These are phyloP conservation scores for Trametes maxima DNA, from an alignment of 768 basidiomycete species.

Conservation along the genomic window DNA sequence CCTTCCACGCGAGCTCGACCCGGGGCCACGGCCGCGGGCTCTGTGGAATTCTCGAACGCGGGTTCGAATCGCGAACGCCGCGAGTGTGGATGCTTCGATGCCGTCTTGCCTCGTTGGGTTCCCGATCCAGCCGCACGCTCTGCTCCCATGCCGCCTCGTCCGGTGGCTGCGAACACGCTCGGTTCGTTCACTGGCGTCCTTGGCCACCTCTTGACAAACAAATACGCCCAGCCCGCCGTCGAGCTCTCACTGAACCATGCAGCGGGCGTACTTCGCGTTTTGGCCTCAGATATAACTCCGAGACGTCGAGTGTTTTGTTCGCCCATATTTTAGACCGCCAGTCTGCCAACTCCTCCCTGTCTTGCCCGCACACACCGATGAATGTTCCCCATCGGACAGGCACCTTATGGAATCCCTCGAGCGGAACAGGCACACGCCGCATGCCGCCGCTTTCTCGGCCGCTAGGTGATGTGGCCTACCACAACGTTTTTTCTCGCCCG, in stretches of 20 bases:
- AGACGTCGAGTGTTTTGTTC: no score
- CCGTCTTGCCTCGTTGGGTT: neutral
- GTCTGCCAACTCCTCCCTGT: neutral
- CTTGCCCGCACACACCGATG: neutral
- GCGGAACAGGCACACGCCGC: neutral
- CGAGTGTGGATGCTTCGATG: constrained; percentile 7
- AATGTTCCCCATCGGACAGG: neutral
- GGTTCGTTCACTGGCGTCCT: no score
- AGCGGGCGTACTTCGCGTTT: no score
- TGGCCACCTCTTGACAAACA: no score
- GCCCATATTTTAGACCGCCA: no score
- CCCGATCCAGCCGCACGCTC: neutral
- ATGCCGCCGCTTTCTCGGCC: neutral
- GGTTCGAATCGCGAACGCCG: neutral
- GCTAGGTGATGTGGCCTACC: neutral
- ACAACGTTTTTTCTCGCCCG: neutral
- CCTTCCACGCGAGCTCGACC: constrained; percentile 11
- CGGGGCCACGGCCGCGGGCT: constrained; percentile 3
- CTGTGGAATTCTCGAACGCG: constrained; percentile 2
- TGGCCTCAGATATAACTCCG: no score
- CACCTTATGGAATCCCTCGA: neutral
- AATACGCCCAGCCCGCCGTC: no score
- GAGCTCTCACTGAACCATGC: no score
- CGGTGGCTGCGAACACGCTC: no score
- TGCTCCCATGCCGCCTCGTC: neutral